Conservation (phyloP, 495 filamentous ascomycete genomes). For the Emericellopsis terricola region DNA sequence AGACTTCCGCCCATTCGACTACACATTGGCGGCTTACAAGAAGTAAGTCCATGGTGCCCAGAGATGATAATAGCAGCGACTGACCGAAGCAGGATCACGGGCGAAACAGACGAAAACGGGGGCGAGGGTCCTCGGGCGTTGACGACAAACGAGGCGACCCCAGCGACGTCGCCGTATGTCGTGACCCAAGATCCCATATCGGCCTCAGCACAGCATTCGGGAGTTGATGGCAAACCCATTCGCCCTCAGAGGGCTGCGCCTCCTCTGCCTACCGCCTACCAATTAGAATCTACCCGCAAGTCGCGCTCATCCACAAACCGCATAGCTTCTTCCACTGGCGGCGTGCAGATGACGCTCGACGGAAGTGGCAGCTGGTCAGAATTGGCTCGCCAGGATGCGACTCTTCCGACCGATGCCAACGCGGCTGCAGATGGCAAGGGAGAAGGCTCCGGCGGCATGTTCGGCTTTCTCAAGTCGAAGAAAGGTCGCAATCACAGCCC, state of each 20-base stretch:
- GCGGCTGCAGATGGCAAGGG: slow-evolving; percentile 22
- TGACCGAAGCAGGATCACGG: slow-evolving; percentile 26
- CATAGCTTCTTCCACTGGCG: slow-evolving; percentile 63
- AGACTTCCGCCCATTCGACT: slow-evolving; percentile 91
- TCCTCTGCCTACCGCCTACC: slow-evolving; percentile 18
- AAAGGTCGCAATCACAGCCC: slow-evolving; percentile 83
- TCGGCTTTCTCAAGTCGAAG: slow-evolving; percentile 75
- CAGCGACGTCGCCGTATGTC: slow-evolving; percentile 8
- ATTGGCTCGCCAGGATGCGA: slow-evolving; percentile 64
- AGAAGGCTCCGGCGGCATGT: slow-evolving; percentile 51
- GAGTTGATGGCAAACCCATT: slow-evolving; percentile 5
- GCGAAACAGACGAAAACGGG: no score
- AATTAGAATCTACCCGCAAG: slow-evolving; percentile 24
- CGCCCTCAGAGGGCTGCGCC: slow-evolving; percentile 4
- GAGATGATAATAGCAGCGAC: slow-evolving; percentile 46
- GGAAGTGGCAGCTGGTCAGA: slow-evolving; percentile 81
- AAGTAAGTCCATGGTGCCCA: slow-evolving; percentile 55
- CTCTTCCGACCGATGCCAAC: slow-evolving; percentile 48
- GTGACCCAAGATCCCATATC: no score
- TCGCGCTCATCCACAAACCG: slow-evolving; percentile 27
- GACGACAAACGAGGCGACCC: slow-evolving; percentile 22
- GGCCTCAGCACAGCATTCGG: slow-evolving; percentile 6
- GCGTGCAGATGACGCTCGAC: slow-evolving; percentile 79
- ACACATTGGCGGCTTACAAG: slow-evolving; percentile 55
- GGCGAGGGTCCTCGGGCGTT: slow-evolving; percentile 15